phyloP scores from a whole-genome alignment of 257 asterid genomes.

The Solanum stenotomum region DNA sequence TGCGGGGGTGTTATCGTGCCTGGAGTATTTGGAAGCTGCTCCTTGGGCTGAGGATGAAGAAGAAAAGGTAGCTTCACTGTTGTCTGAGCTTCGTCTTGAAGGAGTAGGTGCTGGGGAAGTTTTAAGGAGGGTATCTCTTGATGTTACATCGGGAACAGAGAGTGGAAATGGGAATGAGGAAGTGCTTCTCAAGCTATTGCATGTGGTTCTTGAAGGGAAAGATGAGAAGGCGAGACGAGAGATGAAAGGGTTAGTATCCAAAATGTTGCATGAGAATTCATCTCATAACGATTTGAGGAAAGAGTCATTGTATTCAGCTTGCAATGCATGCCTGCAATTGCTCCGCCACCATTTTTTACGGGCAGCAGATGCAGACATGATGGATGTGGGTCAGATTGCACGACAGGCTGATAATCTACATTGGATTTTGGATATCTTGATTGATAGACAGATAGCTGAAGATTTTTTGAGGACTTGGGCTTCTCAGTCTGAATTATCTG shows the following conservation, averaged over 20 bases:
- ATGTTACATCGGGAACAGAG: constrained; percentile 32
- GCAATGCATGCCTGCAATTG: constrained; percentile 55
- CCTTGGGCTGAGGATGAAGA: constrained; percentile 99
- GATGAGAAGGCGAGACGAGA: constrained; percentile 96
- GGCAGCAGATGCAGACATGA: constrained; percentile 42
- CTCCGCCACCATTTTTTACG: constrained; percentile 37
- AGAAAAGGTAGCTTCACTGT: constrained; percentile 72
- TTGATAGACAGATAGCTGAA: constrained; percentile 78
- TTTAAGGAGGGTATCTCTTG: constrained; percentile 77
- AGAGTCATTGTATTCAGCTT: constrained; percentile 68
- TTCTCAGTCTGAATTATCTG: constrained; percentile 43
- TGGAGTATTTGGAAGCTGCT: constrained; percentile 95
- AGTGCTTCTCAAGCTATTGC: constrained; percentile 73
- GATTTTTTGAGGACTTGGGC: constrained; percentile 78
- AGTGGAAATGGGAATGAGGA: constrained; percentile 47
- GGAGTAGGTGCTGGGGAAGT: constrained; percentile 87
- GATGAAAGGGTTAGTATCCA: constrained; percentile 71
- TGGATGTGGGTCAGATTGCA: constrained; percentile 56
- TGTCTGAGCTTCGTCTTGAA: constrained; percentile 80
- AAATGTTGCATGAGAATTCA: constrained; percentile 80
- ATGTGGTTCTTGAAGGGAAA: constrained; percentile 88
- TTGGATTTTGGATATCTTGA: constrained; percentile 84
- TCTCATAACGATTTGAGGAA: constrained; percentile 67
- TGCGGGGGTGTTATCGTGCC: constrained; percentile 78
- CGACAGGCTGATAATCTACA: constrained; percentile 91